Base-by-base conservation (phyloP, 1,139 yeast species). In the Lodderomyces pseudojiufengensis region DNA sequence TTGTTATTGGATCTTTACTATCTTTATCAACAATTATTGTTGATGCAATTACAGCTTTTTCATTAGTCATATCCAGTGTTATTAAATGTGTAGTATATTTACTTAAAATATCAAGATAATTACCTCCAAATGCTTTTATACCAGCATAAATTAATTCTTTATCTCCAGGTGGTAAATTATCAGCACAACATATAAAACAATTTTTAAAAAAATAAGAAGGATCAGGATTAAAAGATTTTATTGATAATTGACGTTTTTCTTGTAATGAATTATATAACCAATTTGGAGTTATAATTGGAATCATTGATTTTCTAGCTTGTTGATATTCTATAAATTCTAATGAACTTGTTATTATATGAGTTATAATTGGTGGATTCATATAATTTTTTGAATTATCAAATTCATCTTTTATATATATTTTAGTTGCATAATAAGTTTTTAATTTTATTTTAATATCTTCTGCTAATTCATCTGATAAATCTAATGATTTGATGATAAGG, bases 51-150 rank as follows among this genome's bases (percentile, higher is more conserved):
- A 69, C 58, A 24, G 66, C 57, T 48, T 70, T 70, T 33, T 65
- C 80, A 43, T 82, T 81, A 24, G 73, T 60, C 20, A 72, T 53
- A 46, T 76, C 77, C 8, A 60, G 51, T 0, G 95, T 75, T 11
- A 90, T 64, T 33, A 87, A 67, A 63, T 90, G 97, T 0, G 97
- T 86, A 1, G 95, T 84, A 43, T 73, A 73, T 36, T 73, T 72
- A 8, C 86, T 78, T 24, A 88, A 58, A n/a, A 71, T 68, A 38
- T 80, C 82, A 38, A 78, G 61, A 51, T 67, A 80, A 33, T 73
- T 76, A 1, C 96, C 97, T 1, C 95, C 97, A 46, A 84, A 69
- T 0, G 85, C 82, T 23, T 73, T 57, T 0, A 84, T 80, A 0
- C 82, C 86, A 3, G 78, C 84, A 45, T 78, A 75, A 13, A 83